Conservation (phyloP, 2,329 filamentous ascomycete species). For the Penicillium digitatum region DNA sequence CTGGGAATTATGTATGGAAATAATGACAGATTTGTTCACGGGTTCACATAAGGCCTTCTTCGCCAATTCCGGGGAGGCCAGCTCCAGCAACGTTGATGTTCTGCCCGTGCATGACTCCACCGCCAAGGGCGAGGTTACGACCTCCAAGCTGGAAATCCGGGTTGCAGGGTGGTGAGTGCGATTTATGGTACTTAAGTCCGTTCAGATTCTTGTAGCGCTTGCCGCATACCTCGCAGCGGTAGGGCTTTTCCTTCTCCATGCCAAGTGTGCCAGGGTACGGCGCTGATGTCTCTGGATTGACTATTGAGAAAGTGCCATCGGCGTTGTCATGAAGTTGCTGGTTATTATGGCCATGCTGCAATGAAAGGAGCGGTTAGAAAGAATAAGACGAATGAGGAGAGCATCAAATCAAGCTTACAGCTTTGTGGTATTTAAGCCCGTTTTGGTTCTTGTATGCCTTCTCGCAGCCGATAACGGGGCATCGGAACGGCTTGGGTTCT, state of each 20-base stretch:
- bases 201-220: conserved; percentile 99
- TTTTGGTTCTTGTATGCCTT: conserved; percentile 99
- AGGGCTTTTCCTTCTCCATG: conserved; percentile 99
- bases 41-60: conserved; percentile 40
- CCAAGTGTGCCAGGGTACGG: conserved; percentile 93
- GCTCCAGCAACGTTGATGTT: conserved; percentile 48
- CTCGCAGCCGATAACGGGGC: conserved; percentile 95
- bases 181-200: conserved; percentile 90
- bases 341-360: conserved; percentile 83
- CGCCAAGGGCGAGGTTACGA: conserved; percentile 38
- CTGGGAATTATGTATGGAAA: conserved; percentile 24
- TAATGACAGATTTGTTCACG: conserved; percentile 14
- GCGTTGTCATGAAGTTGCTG: conserved; percentile 95
- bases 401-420: conserved; percentile 45
- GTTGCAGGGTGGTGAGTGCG: conserved; percentile 84
- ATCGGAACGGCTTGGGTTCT: conserved; percentile 96
- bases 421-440: conserved; percentile 84
- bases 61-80: conserved; percentile 46
- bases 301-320: conserved; percentile 96
- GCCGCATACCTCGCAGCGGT: conserved; percentile 92
- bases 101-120: conserved; percentile 46
- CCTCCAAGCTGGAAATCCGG: conserved; percentile 65
- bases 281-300: conserved; percentile 89
- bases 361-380: conserved; percentile 5
- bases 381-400: conserved; percentile 27